Evolutionary conservation across 345 rosid genomes (phyloP), one percentile per base, ranked within the genome.

Genomic region (Zanthoxylum bungeanum): DNA sequence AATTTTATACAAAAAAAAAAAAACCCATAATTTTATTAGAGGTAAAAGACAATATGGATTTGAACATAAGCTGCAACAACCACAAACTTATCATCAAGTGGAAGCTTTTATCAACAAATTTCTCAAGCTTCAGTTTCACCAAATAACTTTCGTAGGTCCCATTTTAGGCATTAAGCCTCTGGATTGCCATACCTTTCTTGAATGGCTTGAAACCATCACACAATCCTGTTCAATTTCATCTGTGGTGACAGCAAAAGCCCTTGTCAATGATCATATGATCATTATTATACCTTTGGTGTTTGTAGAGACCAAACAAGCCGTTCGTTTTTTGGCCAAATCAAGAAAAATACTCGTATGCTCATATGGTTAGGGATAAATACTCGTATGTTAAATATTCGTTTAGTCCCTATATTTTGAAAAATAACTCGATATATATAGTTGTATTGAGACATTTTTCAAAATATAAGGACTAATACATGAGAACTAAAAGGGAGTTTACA

Each of bases 41-140:
- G 62, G 78, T 42, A 21, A 73, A 59, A 33, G 82, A 70, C 50
- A 68, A 60, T 75, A 44, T 30, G 68, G 80, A 77, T 78, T n/a
- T 63, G 53, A 60, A 8, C 36, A 11, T 27, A 16, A 70, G 75
- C 76, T 42, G 7, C 85, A 74, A 30, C 80, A 28, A 71, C 83
- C 83, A 70, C 81, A 63, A 50, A 78, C 57, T 46, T 47, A 59
- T 50, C 36, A 25, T 44, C 12, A 66, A 64, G 61, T 24, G 51
- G 79, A 44, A 66, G 53, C 65, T 21, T 11, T 0, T 59, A 10
- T 37, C 73, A 78, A 42, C 46, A 55, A 58, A 69, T 40, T 27
- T 17, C 46, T 51, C 3, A 67, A 12, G 24, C 52, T 37, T 68
- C 25, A 37, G 7, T 39, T 39, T 25, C 50, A 9, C 25, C 34